Evolutionary conservation across 345 rosid genomes (phyloP).

Genomic region (Dipteronia sinensis): DNA sequence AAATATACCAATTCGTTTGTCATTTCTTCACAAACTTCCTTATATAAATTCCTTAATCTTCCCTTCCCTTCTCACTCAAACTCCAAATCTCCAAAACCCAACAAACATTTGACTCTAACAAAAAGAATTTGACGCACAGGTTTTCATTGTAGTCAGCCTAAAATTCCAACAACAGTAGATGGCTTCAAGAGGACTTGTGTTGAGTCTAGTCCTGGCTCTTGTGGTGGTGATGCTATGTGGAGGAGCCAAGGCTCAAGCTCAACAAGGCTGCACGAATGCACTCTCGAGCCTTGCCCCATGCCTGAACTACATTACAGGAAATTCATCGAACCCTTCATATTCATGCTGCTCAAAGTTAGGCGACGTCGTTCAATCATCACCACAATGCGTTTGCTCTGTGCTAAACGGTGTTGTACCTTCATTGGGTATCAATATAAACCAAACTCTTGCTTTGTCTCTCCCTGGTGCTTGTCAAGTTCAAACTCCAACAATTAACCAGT

Average conservation of each 20-base stretch:
- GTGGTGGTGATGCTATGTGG: constrained; percentile 30
- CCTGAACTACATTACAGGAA: constrained; percentile 59
- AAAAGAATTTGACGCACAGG: too few species aligned
- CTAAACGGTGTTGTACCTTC: constrained; percentile 49
- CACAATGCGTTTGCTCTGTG: constrained; percentile 66
- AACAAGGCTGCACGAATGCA: constrained; percentile 33
- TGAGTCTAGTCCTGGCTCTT: constrained; percentile 32
- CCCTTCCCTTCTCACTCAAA: constrained; percentile 21
- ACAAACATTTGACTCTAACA: constrained; percentile 31
- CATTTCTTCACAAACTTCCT: constrained; percentile 6
- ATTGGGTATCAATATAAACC: constrained; percentile 58
- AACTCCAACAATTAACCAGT: constrained; percentile 59
- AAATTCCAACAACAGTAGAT: constrained; percentile 14
- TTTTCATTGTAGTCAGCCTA: background rate
- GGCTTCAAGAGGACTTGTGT: constrained; percentile 30
- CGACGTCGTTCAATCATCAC: constrained; percentile 56
- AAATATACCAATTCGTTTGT: constrained; percentile 32
- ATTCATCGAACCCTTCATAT: constrained; percentile 62
- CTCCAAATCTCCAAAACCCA: constrained; percentile 11
- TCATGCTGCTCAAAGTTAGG: constrained; percentile 64
- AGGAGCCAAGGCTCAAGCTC: constrained; percentile 43
- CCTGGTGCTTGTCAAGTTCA: constrained; percentile 67
- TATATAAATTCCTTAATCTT: constrained; percentile 14
- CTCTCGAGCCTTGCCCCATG: constrained; percentile 53
- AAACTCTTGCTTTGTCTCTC: constrained; percentile 64